Evolutionary conservation across 2,329 filamentous ascomycete species (phyloP), one percentile per base, ranked within the genome.

Genomic region (Xylaria sp.): DNA sequence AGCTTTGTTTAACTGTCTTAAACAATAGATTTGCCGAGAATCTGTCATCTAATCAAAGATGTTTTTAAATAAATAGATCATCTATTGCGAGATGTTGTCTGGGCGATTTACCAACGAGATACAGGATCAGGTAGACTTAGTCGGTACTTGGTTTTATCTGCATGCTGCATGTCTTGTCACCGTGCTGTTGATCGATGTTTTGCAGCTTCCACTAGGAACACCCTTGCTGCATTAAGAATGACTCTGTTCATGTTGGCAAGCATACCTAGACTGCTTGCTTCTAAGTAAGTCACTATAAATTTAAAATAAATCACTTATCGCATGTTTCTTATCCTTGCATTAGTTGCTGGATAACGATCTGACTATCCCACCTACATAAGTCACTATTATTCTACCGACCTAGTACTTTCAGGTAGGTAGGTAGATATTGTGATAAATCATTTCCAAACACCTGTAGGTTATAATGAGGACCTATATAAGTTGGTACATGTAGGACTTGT

Each of bases 161-260:
- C 63, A 53, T 20, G 20, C 58, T 46, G 49, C 53, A 65, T 53
- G 28, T 57, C 51, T 67, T 63, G 53, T 59, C 53, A 59, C 59
- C 4, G 23, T 61, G 57, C 58, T 69, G 65, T 67, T 57, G 60
- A 67, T 67, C 64, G n/a, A 69, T 69, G 51, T 53, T 58, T 69
- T 69, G 67, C 67, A 67, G 67, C 6, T 17, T 40, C 7, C 11
- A 51, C 63, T 44, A 23, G 66, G 63, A 44, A 20, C 6, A 60
- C 58, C 63, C 65, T 65, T 65, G 65, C 46, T 38, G 61, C 51
- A 48, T 28, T 36, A 11, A 48, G 11, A 42, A 63, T 36, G 10
- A n/a, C 15, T 26, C 26, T 58, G 36, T 42, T 53, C 11, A 33
- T 10, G 33, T 33, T 33, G 7, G 33, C 33, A 33, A 33, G 7